Base-by-base conservation (phyloP, 2,329 filamentous ascomycete genomes). In the Fusarium tjaetaba region DNA sequence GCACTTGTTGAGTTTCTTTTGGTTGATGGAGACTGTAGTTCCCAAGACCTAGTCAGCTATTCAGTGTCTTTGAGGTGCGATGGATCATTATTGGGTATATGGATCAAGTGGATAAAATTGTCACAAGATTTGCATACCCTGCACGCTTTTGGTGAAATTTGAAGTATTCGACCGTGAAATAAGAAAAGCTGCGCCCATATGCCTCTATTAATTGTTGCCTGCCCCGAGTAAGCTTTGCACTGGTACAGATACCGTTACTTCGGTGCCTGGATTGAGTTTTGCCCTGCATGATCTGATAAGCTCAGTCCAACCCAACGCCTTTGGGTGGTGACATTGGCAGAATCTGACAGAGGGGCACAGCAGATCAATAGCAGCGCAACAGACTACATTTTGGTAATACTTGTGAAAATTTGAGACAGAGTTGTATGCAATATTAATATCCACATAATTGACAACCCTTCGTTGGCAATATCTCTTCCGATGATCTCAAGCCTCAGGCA, bases 161-260 rank as follows among this genome's bases (percentile, higher is more conserved):
- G 2, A 10, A 13, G 2, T 0, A 13, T 39, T 22, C 11, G 2
- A 13, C 6, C 11, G 2, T 26, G 10, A 53, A 28, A 28, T 2
- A n/a, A 7, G 0, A 0, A 5, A 16, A 18, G 0, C 1, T 7
- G 5, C 20, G 2, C 10, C 0, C 2, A 5, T 7, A 18, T 2
- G 4, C 2, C 18, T 16, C 1, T 22, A 1, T 16, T 7, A 13
- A 22, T 0, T 3, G 14, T 53, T 0, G 16, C 7, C 2, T 1
- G 14, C 10, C 14, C 2, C 0, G 5, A 53, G 24, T 39, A 53
- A 28, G 24, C 34, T 53, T 4, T 28, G 4, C 5, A n/a, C 1
- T 1, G 3, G 34, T 18, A 7, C 34, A 9, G 0, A 18, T 13
- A 53, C 51, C 24, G 51, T 53, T 53, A 39, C 32, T 28, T 53